Conservation (phyloP, 1,139 yeast species). For the Pneumocystis murina region DNA sequence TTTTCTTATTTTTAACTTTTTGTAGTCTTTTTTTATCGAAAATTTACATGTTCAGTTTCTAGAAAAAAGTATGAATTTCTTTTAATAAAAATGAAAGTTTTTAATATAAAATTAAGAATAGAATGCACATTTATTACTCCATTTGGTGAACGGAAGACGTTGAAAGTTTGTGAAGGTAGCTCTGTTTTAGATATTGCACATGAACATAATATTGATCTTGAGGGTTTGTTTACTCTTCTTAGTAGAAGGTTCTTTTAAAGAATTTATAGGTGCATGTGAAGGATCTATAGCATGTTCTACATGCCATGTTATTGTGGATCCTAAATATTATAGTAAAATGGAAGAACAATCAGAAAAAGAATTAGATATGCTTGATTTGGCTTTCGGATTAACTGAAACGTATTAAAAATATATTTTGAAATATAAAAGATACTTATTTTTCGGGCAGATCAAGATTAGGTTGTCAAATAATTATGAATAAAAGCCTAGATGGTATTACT, state of each 20-base stretch:
- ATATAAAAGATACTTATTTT: background rate
- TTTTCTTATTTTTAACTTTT: background rate
- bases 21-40: background rate
- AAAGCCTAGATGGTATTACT: conserved; percentile 79
- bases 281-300: conserved; percentile 98
- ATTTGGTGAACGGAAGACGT: conserved; percentile 68
- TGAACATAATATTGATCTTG: conserved; percentile 85
- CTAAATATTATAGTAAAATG: conserved; percentile 74
- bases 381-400: conserved; percentile 79
- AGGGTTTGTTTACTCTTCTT: conserved; percentile 28
- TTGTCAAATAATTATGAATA: conserved; percentile 80
- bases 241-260: background rate
- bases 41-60: background rate
- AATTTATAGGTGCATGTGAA: conserved; percentile 67
- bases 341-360: conserved; percentile 97
- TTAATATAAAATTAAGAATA: background rate
- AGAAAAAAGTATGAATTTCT: background rate
- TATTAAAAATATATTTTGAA: conserved; percentile 25
- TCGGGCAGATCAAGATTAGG: conserved; percentile 58
- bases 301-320: conserved; percentile 91
- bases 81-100: background rate
- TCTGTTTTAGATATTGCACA: conserved; percentile 86
- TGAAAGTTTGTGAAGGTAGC: conserved; percentile 87
- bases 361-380: conserved; percentile 94
- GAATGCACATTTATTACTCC: conserved; percentile 78